A percentile compares a stretch with the other conserved stretches of the same genome.
These are phyloP conservation scores for Magnaporthiopsis incrustans DNA, from an alignment of 2,329 filamentous ascomycete genomes.

Conservation along the genomic window DNA sequence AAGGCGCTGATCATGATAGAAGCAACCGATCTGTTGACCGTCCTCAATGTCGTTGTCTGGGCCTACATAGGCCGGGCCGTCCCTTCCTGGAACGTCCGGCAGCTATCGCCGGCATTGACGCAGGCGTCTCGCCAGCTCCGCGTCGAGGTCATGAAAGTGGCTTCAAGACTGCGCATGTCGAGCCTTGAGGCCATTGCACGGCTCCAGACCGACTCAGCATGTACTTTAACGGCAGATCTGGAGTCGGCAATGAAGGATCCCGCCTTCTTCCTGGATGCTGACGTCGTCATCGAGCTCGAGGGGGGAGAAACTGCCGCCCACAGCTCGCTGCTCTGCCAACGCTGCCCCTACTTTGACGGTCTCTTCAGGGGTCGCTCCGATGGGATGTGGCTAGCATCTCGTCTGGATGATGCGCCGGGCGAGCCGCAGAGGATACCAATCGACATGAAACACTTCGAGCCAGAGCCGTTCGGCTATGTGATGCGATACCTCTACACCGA, in stretches of 20 bases:
- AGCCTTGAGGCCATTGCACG: constrained; percentile 55
- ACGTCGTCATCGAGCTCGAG: constrained; percentile 71
- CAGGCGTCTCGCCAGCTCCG: constrained; percentile 73
- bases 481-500: constrained; percentile 80
- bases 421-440: constrained; percentile 46
- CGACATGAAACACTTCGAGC: constrained; percentile 74
- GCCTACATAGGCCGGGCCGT: constrained; percentile 72
- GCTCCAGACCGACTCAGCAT: constrained; percentile 59
- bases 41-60: constrained; percentile 74
- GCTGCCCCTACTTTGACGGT: constrained; percentile 88
- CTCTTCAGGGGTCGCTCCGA: constrained; percentile 82
- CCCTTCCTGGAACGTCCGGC: constrained; percentile 79
- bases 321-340: constrained; percentile 67
- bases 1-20: constrained; percentile 56
- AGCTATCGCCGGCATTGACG: constrained; percentile 55
- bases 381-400: constrained; percentile 73
- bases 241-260: constrained; percentile 59
- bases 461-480: constrained; percentile 68
- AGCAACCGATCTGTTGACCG: constrained; percentile 63
- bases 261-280: constrained; percentile 66
- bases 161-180: constrained; percentile 21
- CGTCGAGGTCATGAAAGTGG: constrained; percentile 80
- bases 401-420: constrained; percentile 38
- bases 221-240: constrained; percentile 62
- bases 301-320: constrained; percentile 67